Evolutionary conservation across 257 asterid species (phyloP).

Genomic region (Nicotiana undulata): DNA sequence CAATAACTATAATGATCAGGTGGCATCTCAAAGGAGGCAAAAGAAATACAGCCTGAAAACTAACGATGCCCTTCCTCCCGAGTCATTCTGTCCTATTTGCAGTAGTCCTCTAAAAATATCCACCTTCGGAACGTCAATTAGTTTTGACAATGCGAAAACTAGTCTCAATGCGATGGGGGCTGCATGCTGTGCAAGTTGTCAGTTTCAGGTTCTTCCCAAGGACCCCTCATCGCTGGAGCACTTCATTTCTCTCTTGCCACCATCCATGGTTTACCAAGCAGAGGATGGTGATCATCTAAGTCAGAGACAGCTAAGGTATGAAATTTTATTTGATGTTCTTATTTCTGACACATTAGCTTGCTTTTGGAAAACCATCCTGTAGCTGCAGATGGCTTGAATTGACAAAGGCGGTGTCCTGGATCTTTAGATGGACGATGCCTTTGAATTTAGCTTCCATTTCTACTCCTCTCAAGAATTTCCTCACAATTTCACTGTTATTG

Average conservation of each 20-base stretch:
- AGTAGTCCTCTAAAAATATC: constrained; percentile 64
- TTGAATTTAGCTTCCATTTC: not conserved
- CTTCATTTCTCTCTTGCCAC: constrained; percentile 63
- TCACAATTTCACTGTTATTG: not conserved
- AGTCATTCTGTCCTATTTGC: constrained; percentile 69
- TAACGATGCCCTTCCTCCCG: constrained; percentile 53
- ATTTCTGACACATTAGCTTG: not conserved
- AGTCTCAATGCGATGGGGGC: constrained; percentile 16
- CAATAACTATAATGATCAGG: constrained; percentile 28
- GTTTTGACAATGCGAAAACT: constrained; percentile 24
- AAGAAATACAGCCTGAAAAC: constrained; percentile 74
- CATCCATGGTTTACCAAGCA: constrained; percentile 27
- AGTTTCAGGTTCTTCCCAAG: constrained; percentile 75
- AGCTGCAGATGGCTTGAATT: not conserved
- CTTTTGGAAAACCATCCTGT: not conserved
- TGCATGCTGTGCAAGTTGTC: constrained; percentile 70
- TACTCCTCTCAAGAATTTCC: not conserved
- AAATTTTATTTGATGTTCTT: not conserved
- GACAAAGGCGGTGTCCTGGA: not conserved
- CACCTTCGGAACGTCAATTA: constrained; percentile 10
- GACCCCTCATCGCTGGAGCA: constrained; percentile 45
- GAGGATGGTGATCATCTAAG: constrained; percentile 13
- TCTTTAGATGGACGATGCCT: not conserved
- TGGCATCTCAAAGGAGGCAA: constrained; percentile 76
- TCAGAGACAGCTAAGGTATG: constrained; percentile 44